Conservation (phyloP, 768 basidiomycete genomes). For the Chalciporus pseudorubinellus region DNA sequence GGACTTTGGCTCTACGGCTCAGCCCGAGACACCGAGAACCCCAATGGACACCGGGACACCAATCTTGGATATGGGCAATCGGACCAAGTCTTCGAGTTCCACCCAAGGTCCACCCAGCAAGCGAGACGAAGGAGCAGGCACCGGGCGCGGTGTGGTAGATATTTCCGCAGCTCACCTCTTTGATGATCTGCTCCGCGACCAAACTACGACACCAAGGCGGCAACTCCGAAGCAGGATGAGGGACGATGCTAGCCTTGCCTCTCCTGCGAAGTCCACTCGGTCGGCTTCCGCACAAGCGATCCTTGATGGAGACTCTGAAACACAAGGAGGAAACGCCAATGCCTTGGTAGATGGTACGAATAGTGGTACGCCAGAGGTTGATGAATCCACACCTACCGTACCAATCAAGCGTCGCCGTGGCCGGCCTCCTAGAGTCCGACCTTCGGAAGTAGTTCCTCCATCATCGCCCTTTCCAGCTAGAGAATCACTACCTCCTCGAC, state of each 20-base stretch:
- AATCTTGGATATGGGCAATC: conserved; percentile 14
- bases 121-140: conserved; percentile 11
- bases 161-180: conserved; percentile 31
- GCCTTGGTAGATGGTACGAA: conserved; percentile 5
- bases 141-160: conserved; percentile 6
- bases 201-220: conserved; percentile 17
- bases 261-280: conserved; percentile 17
- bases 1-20: conserved; percentile 11
- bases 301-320: conserved; percentile 10
- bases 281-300: conserved; percentile 19
- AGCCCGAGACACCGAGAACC: conserved; percentile 12
- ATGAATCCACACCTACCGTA: conserved; percentile 2
- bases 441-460: conserved; percentile 4
- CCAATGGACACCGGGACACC: conserved; percentile 26
- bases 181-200: conserved; percentile 26
- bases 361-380: conserved; percentile 3
- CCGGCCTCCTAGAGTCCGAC: conserved; percentile 29
- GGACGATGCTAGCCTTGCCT: conserved; percentile 13
- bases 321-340: conserved; percentile 6
- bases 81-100: conserved; percentile 17
- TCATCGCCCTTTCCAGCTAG: not conserved
- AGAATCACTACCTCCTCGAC: conserved; percentile 15
- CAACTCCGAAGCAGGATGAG: conserved; percentile 16
- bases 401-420: conserved; percentile 34
- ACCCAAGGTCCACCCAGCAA: conserved; percentile 11